These are phyloP conservation scores for Eleusine coracana DNA, from an alignment of 176 grass and related monocot species.

Conservation along the genomic window DNA sequence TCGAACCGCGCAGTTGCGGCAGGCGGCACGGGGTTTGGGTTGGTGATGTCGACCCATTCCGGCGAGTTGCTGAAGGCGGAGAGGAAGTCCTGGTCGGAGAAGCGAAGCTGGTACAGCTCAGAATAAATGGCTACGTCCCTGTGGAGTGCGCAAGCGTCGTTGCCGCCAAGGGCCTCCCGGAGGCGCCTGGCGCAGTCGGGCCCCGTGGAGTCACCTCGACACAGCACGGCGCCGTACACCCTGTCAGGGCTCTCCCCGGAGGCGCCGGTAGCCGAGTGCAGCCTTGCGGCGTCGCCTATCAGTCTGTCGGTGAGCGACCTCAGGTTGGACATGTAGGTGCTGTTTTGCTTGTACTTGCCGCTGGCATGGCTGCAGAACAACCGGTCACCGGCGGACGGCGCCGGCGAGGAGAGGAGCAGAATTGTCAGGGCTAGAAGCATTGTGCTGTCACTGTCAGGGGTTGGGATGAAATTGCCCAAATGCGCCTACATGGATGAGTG, in stretches of 20 bases:
- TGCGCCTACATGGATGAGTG: too few relatives aligned
- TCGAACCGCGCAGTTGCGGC: neutral
- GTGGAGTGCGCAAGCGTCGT: constrained; percentile 14
- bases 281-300: constrained; percentile 3
- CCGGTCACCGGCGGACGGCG: constrained; percentile 17
- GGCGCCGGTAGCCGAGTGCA: constrained; percentile 39
- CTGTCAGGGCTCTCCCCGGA: constrained; percentile 26
- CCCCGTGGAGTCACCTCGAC: constrained; percentile 47
- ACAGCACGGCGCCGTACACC: constrained; percentile 54
- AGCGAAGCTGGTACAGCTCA: constrained; percentile 51
- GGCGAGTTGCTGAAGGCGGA: constrained; percentile 49
- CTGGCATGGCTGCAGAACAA: constrained; percentile 25
- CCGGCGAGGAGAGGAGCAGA: constrained; percentile 29
- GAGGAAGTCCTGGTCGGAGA: constrained; percentile 59
- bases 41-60: neutral
- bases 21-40: neutral
- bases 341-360: neutral
- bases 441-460: too few relatives aligned
- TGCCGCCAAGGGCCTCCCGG: neutral
- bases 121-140: constrained; percentile 46
- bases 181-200: constrained; percentile 35
- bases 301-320: constrained; percentile 7
- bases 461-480: too few relatives aligned
- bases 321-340: constrained; percentile 24
- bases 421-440: neutral